Percentiles rank a stretch among this genome's conserved stretches.
Evolutionary conservation across 371 early-diverging fungal species (phyloP).

Genomic region (Syncephalastrum racemosum): DNA sequence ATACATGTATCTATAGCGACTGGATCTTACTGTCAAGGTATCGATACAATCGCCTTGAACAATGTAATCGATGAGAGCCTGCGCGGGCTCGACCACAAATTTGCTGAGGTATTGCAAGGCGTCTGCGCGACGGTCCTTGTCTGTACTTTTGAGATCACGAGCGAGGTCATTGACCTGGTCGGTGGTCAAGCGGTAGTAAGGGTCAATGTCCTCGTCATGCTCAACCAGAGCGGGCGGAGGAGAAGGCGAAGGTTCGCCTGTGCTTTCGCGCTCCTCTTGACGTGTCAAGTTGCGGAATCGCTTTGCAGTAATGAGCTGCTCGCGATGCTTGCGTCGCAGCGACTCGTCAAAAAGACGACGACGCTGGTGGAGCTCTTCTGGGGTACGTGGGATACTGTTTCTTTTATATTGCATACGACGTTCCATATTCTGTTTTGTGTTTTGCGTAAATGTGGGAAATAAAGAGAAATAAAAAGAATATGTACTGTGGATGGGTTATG

Average conservation of each 20-base stretch:
- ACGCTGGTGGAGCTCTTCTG: conserved; percentile 36
- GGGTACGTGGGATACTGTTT: conserved; percentile 39
- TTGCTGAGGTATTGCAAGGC: conserved; percentile 44
- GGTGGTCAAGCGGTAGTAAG: conserved; percentile 19
- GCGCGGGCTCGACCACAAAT: conserved; percentile 49
- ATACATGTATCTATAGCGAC: background rate
- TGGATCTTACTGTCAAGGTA: conserved; percentile 37
- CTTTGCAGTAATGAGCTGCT: conserved; percentile 56
- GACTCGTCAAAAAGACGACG: conserved; percentile 43
- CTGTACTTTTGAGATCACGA: conserved; percentile 30
- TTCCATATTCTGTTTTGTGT: background rate
- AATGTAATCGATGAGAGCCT: conserved; percentile 47
- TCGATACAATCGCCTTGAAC: conserved; percentile 49
- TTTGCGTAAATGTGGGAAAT: conserved; percentile 11
- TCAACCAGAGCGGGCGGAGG: conserved; percentile 22
- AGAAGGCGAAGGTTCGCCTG: conserved; percentile 11
- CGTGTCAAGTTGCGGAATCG: conserved; percentile 45
- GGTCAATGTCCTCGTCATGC: conserved; percentile 32
- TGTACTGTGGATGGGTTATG: background rate
- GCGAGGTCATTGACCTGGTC: conserved; percentile 17
- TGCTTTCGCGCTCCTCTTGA: conserved; percentile 23
- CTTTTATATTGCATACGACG: conserved; percentile 30
- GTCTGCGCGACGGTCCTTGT: conserved; percentile 32
- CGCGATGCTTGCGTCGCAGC: conserved; percentile 52
- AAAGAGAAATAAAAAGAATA: background rate